Base-by-base conservation (phyloP, 1,139 yeast species). In the Meyerozyma guilliermondii region DNA sequence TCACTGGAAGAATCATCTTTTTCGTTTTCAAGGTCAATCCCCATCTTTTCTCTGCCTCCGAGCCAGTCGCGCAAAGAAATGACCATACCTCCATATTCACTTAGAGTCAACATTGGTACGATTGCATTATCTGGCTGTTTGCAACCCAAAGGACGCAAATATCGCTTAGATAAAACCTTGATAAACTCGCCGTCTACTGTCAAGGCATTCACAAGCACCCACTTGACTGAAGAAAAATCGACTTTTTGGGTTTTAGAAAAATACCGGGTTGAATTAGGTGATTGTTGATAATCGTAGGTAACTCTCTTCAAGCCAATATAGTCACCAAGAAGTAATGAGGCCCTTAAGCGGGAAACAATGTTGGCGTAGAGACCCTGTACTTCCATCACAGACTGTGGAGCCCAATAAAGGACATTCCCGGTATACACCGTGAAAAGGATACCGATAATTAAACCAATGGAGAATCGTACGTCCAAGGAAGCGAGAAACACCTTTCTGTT, bases 71-170 rank as follows among this genome's bases (percentile, higher is more conserved):
- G 74, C 74, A 89, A 76, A 0, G 97, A 81, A 16, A 92, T 82
- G 5, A 91, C 92, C 81, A 92, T 87, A 2, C 99, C 99, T 28
- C 98, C 98, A 56, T 89, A 95, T 56, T 92, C 98, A 50, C 88
- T 81, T 42, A 92, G 66, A 0, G 97, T 87, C 38, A 94, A 69
- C 74, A 94, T 78, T 0, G 99, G 99, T 1, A 96, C 84, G 23
- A 91, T 83, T 2, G 91, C 87, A 45, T 81, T 80, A 35, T 85
- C 77, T 0, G 95, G 85, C 42, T 78, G 79, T 43, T 71, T 77
- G 56, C 95, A 89, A 0, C 98, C 98, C 45, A 92, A 65, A 3
- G 98, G 98, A 48, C 84, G 78, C 43, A 92, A 71, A 87, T 95
- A 92, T 48, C 98, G 75, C 52, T 89, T 94, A n/a, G 95, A 81